These are phyloP conservation scores for Bipolaris oryzae DNA, from an alignment of 2,329 filamentous ascomycete species.

Conservation along the genomic window DNA sequence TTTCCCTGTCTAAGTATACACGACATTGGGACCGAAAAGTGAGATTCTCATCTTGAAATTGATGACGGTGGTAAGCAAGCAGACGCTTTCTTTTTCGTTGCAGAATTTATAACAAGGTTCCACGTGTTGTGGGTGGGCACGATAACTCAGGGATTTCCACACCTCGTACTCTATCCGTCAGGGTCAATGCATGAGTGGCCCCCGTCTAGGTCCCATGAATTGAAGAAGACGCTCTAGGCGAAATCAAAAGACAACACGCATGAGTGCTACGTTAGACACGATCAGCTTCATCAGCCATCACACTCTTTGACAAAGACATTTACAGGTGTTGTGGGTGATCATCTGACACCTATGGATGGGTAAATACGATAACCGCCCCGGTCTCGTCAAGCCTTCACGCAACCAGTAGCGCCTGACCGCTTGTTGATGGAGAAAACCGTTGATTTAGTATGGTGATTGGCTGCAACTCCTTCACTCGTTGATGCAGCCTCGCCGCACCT, in stretches of 20 bases:
- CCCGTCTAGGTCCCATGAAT: conserved; percentile 4
- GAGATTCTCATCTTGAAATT: neutral
- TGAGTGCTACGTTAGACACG: neutral
- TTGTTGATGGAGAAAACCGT: conserved; percentile 12
- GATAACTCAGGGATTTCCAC: neutral
- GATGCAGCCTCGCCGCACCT: conserved; percentile 35
- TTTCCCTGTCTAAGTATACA: neutral
- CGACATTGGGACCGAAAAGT: neutral
- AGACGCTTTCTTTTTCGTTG: conserved; percentile 1
- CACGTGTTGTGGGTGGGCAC: conserved; percentile 3
- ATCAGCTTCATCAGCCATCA: conserved; percentile 4
- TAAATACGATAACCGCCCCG: conserved; percentile 27
- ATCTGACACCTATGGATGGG: conserved; percentile 37
- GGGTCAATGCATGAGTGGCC: conserved; percentile 2
- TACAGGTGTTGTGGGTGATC: conserved; percentile 22
- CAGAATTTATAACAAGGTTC: neutral
- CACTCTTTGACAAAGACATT: conserved; percentile 22
- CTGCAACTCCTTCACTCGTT: conserved; percentile 22
- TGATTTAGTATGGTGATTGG: conserved; percentile 30
- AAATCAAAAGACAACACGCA: conserved; percentile 4
- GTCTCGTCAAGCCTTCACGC: conserved; percentile 25
- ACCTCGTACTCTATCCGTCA: neutral
- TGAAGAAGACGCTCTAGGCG: neutral
- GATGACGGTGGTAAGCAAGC: neutral
- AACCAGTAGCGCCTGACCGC: conserved; percentile 36